Base-by-base conservation (phyloP, 2,329 filamentous ascomycete species). In the Gliomastix tumulicola region DNA sequence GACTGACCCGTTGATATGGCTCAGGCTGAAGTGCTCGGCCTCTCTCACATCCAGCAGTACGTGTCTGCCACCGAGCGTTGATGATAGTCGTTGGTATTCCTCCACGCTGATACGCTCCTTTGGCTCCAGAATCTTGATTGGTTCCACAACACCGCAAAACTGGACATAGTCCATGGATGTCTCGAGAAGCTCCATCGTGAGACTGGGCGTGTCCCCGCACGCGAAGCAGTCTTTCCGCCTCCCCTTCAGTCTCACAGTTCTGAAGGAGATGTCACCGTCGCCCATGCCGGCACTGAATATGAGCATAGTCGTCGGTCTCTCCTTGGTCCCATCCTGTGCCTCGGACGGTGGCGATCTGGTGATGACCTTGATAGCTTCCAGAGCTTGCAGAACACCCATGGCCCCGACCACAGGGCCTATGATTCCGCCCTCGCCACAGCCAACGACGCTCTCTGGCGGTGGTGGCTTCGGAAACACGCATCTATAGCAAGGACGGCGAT, bases 371-470 rank as follows among this genome's bases (percentile, higher is more conserved):
- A 97, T 80, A 0, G 87, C 80, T 61, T 97, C 88, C 2, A 94
- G 66, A 0, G 92, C 90, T 63, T 97, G 92, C 38, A 97, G 63
- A 0, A 95, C 81, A 7, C 92, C 92, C 87, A 98, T 96, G 1
- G 80, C 73, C 0, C 92, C 92, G 0, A 98, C 92, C 0, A 96
- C 88, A 0, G 92, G 89, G 0, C 92, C 92, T 2, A 98, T 52
- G 8, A 98, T 88, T 0, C 92, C 92, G 9, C 89, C 90, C 55
- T 98, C 92, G 28, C 89, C 88, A 51, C 92, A 98, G 41, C 82
- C 88, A 2, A 87, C 71, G 1, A 96, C 82, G 39, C 78, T 88
- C 30, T 85, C 84, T 1, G 86, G 76, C 0, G 90, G 88, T 0
- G 92, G 89, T 0, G 92, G 89, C 25, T 74, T 82, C 0, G 88